Base-by-base conservation (phyloP, 345 rosid genomes). In the Linum usitatissimum region DNA sequence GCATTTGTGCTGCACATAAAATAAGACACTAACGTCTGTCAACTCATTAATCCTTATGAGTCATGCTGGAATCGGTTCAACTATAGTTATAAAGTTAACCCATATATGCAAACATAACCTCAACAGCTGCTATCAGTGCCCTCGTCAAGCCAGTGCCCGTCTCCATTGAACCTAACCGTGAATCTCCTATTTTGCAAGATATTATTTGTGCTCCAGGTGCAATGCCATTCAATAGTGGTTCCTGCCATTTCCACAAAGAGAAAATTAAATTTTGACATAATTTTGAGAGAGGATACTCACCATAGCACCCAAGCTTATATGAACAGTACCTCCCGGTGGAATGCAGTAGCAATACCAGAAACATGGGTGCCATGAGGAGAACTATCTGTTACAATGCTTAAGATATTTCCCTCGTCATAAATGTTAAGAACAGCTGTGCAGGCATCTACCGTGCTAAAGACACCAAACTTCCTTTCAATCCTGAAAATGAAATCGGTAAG, bases 341-440 rank as follows among this genome's bases (percentile, higher is more conserved):
- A 88, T 65, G 98, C 98, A 71, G 95, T 70, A 57, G 98, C 95
- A 71, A 92, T 92, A 71, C 96, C 96, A 73, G 98, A 85, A 73
- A 92, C 98, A 85, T 92, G 98, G 78, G 98, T 92, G 21, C 91
- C 98, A 64, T 92, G 98, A 67, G 97, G 91, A 64, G 97, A 92
- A 79, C 93, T 20, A 79, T 92, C 98, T 1, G 98, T 92, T 54
- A 92, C 97, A 48, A 93, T 85, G 62, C 99, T 89, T 65, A 93
- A 76, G 69, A 85, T 68, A 60, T 87, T 89, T 61, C 97, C 97
- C 64, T 87, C 91, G 66, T 81, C 83, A 66, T 84, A 89, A 60
- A 93, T 82, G 68, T 89, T 93, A 63, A 76, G 81, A 66, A 87
- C 94, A 75, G 83, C 84, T 63, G 97, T 69, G 76, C 99, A 93